Evolutionary conservation across 1,139 yeast species (phyloP), one percentile per base, ranked within the genome.

Genomic region (Hyphopichia fennica): DNA sequence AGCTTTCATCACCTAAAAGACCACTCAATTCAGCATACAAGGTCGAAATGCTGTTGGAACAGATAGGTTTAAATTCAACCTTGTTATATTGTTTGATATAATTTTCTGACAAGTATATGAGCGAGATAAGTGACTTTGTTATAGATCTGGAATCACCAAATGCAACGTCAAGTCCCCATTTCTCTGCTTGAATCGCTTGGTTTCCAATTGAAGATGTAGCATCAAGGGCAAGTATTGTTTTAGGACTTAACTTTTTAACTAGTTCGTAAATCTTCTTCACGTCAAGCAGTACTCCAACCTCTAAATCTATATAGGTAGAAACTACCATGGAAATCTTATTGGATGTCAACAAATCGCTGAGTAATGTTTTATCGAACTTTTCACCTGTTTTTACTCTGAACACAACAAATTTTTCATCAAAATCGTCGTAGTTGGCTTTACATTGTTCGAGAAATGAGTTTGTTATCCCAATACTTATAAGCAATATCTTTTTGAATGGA

Each of bases 111-210:
- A 25, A 25, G 11, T 25, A 25, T 25, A 25, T 25, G 4, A 25
- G 4, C 8, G 28, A 25, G 8, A 10, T 25, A 7, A n/a, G 8
- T 5, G 23, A 20, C 23, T 20, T 20, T 20, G 23, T 6, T 6
- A 20, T 20, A 6, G 23, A 20, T 7, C 13, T 25, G 4, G 13
- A 9, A 8, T 29, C 32, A 3, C 18, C 18, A 39, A 44, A 46
- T 13, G 43, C 49, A 32, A 46, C 36, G 37, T 50, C 54, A 13
- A 49, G 40, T 2, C 41, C 47, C 53, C 51, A 50, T 25, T 45
- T 39, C 25, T 42, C 45, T 23, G 48, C 41, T 35, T 45, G 41
- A 13, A 50, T 38, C 19, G 45, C 47, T 37, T 50, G 51, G 1
- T 43, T 42, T 11, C 50, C 54, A 17, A 44, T 44, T 9, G 51